Conservation (phyloP, 2,329 filamentous ascomycete species). For the Scorias spongiosa region DNA sequence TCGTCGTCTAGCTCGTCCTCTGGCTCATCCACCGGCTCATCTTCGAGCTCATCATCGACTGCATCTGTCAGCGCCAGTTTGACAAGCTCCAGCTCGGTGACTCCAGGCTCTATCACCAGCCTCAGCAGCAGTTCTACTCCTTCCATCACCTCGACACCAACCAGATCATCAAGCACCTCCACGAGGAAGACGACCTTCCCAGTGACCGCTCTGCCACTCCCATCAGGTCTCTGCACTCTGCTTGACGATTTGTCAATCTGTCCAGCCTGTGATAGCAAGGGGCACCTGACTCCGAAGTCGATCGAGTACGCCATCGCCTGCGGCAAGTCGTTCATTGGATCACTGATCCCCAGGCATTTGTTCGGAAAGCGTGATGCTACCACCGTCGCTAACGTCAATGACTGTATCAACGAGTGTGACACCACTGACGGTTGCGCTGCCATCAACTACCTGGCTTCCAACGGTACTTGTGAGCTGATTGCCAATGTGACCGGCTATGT, state of each 20-base stretch:
- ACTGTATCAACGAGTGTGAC: background rate
- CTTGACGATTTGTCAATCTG: background rate
- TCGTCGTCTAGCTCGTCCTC: too few relatives aligned
- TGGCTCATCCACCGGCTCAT: too few relatives aligned
- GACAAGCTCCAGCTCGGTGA: background rate
- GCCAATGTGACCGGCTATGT: background rate
- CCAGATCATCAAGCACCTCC: background rate
- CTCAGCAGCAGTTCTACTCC: background rate
- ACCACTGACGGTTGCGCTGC: background rate
- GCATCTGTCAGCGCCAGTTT: background rate
- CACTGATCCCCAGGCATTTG: background rate
- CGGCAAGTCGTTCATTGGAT: background rate
- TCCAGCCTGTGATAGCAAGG: background rate
- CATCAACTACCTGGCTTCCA: background rate
- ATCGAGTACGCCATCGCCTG: background rate
- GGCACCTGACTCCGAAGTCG: background rate
- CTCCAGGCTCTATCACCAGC: background rate
- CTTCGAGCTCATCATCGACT: background rate
- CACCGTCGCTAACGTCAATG: background rate
- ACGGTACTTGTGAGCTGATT: background rate
- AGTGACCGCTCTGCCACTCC: background rate
- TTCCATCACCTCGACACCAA: background rate
- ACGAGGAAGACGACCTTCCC: background rate
- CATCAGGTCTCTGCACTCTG: background rate
- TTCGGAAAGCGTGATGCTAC: background rate